These are phyloP conservation scores for Sugiyamaella novakii DNA, from an alignment of 1,139 yeast genomes.

Conservation along the genomic window DNA sequence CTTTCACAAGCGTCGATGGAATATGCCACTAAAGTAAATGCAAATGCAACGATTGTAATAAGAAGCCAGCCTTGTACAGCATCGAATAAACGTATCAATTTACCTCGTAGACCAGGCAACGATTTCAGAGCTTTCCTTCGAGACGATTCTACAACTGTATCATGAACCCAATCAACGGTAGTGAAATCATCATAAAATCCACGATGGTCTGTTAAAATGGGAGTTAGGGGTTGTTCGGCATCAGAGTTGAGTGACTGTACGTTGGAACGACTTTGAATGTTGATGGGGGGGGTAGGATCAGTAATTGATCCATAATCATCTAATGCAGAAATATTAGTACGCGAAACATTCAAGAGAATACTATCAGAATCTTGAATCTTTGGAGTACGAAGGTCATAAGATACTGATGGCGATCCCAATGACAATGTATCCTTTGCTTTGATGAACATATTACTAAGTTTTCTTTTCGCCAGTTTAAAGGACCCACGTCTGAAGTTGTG, in stretches of 20 bases:
- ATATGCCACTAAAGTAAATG: constrained; percentile 55
- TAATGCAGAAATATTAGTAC: background rate
- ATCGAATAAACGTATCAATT: constrained; percentile 39
- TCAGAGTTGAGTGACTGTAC: background rate
- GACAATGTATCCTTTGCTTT: constrained; percentile 7
- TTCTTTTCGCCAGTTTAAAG: constrained; percentile 2
- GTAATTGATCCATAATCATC: constrained; percentile 3
- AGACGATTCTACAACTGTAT: constrained; percentile 52
- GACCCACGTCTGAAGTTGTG: background rate
- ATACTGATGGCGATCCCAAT: constrained; percentile 11
- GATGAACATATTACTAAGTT: constrained; percentile 6
- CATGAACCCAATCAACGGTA: constrained; percentile 69
- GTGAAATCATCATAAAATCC: constrained; percentile 60
- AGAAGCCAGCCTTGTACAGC: constrained; percentile 53
- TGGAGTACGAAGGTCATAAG: constrained; percentile 15
- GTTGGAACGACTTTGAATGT: background rate
- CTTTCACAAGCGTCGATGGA: constrained; percentile 55
- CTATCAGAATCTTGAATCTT: constrained; percentile 9
- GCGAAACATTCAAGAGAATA: background rate
- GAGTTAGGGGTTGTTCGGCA: background rate
- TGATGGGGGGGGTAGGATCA: background rate
- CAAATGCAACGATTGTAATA: constrained; percentile 52
- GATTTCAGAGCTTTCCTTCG: constrained; percentile 48
- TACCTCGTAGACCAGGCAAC: constrained; percentile 44
- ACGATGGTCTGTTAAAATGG: background rate